phyloP scores from a whole-genome alignment of 352 stramenopile genomes.

The Pythium sp. region DNA sequence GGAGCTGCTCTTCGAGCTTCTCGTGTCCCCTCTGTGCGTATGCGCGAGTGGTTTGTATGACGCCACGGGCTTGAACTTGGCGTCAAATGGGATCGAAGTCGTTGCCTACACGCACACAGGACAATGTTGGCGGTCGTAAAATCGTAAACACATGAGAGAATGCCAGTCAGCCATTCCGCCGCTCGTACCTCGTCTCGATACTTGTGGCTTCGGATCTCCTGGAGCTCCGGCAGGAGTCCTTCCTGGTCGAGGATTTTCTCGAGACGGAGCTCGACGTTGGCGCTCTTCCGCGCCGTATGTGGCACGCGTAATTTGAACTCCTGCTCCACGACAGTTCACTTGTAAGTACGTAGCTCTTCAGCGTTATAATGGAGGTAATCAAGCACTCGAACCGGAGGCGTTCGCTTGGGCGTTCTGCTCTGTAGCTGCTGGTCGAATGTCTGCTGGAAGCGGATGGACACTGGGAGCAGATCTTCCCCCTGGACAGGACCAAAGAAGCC shows the following conservation, averaged over 20 bases:
- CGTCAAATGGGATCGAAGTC: slow-evolving; percentile 30
- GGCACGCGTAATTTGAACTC: slow-evolving; percentile 39
- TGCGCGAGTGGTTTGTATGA: slow-evolving; percentile 27
- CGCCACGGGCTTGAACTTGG: slow-evolving; percentile 29
- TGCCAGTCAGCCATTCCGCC: not conserved
- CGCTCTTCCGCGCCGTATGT: slow-evolving; percentile 63
- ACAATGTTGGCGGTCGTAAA: not conserved
- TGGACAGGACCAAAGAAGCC: slow-evolving; percentile 44
- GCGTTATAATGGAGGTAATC: no score
- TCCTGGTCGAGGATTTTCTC: slow-evolving; percentile 64
- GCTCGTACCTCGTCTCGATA: slow-evolving; percentile 42
- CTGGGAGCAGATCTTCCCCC: slow-evolving; percentile 30
- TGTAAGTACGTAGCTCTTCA: no score
- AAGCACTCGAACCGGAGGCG: not conserved
- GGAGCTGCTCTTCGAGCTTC: not conserved
- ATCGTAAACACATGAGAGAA: not conserved
- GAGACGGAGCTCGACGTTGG: slow-evolving; percentile 52
- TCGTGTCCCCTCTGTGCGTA: not conserved
- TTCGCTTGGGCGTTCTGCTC: slow-evolving; percentile 3
- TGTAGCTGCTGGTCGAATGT: slow-evolving; percentile 15
- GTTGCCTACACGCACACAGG: slow-evolving; percentile 18
- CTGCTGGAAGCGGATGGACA: slow-evolving; percentile 32
- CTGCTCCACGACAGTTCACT: slow-evolving; percentile 17
- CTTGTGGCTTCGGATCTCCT: slow-evolving; percentile 49
- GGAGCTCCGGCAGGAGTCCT: slow-evolving; percentile 46